Evolutionary conservation across 352 stramenopile genomes (phyloP).

Genomic region (Globisporangium recalcitrans): DNA sequence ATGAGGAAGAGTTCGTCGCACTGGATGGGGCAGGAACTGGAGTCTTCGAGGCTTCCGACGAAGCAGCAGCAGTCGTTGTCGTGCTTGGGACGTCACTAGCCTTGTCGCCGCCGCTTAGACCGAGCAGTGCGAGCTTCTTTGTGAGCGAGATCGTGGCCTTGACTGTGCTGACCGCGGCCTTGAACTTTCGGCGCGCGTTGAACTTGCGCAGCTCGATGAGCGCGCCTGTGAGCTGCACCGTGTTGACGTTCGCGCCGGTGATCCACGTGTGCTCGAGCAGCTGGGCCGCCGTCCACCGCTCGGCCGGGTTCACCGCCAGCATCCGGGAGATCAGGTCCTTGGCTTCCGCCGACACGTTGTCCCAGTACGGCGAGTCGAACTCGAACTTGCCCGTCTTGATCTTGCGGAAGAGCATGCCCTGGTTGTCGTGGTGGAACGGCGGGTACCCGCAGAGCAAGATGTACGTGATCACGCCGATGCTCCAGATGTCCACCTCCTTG

Average conservation of each 20-base stretch:
- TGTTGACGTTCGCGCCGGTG: conserved; percentile 49
- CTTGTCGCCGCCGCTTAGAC: background rate
- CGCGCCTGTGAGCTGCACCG: conserved; percentile 80
- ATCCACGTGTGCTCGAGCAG: conserved; percentile 89
- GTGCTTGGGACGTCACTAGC: background rate
- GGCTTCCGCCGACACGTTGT: conserved; percentile 62
- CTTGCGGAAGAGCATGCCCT: conserved; percentile 73
- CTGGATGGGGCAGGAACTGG: background rate
- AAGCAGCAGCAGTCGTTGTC: background rate
- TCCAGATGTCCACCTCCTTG: conserved; percentile 85
- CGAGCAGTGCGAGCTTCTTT: conserved; percentile 45
- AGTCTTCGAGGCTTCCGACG: background rate
- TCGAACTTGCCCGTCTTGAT: conserved; percentile 68
- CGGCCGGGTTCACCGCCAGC: conserved; percentile 78
- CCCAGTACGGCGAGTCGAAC: conserved; percentile 82
- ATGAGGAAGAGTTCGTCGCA: background rate
- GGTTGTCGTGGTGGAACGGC: conserved; percentile 90
- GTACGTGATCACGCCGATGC: conserved; percentile 89
- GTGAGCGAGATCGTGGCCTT: conserved; percentile 78
- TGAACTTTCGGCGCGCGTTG: conserved; percentile 93
- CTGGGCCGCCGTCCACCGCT: conserved; percentile 72
- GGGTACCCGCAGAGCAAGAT: conserved; percentile 83
- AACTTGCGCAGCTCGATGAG: conserved; percentile 89
- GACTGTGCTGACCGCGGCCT: conserved; percentile 89
- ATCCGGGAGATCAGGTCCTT: conserved; percentile 90